A percentile compares a stretch with the other conserved stretches of the same genome.
phyloP scores from a whole-genome alignment of 805 yeast genomes.

The Candida sonorensis region DNA sequence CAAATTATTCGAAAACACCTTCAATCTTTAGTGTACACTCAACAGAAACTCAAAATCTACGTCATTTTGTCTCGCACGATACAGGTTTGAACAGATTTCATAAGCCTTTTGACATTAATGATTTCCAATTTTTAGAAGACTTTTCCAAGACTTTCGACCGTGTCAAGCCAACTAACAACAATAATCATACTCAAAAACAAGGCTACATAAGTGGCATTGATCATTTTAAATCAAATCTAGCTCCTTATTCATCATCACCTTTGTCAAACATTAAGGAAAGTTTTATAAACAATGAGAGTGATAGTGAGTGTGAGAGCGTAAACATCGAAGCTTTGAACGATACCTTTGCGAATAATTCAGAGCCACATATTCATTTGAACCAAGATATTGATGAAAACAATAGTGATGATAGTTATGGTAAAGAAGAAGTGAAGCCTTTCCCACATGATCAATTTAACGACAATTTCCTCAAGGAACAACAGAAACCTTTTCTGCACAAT shows the following conservation, averaged over 20 bases:
- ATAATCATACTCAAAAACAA: too few species aligned
- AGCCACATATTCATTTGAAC: background rate
- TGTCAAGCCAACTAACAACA: too few species aligned
- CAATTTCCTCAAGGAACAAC: slow-evolving; percentile 16
- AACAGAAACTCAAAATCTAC: slow-evolving; percentile 12
- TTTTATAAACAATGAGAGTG: slow-evolving; percentile 7
- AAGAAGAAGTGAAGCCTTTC: slow-evolving; percentile 19
- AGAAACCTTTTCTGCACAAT: slow-evolving; percentile 13
- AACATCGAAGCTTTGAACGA: too few species aligned
- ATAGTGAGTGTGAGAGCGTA: slow-evolving; percentile 1
- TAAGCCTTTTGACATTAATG: slow-evolving; percentile 4
- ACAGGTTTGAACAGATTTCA: slow-evolving; percentile 17
- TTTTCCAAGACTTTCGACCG: too few species aligned
- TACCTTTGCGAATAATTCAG: too few species aligned
- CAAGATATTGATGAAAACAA: slow-evolving; percentile 3
- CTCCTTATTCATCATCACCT: slow-evolving; percentile 11
- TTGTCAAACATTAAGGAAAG: slow-evolving; percentile 16
- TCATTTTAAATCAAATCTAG: too few species aligned
- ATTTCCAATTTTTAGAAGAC: slow-evolving; percentile 9
- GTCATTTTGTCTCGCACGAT: slow-evolving; percentile 27
- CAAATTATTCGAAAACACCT: too few species aligned
- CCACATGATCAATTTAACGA: slow-evolving; percentile 6
- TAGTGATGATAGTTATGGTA: slow-evolving; percentile 20
- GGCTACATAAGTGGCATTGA: too few species aligned
- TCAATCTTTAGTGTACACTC: background rate